Evolutionary conservation across 306 rosid species (phyloP).

Genomic region (Herpetospermum pedunculosum): DNA sequence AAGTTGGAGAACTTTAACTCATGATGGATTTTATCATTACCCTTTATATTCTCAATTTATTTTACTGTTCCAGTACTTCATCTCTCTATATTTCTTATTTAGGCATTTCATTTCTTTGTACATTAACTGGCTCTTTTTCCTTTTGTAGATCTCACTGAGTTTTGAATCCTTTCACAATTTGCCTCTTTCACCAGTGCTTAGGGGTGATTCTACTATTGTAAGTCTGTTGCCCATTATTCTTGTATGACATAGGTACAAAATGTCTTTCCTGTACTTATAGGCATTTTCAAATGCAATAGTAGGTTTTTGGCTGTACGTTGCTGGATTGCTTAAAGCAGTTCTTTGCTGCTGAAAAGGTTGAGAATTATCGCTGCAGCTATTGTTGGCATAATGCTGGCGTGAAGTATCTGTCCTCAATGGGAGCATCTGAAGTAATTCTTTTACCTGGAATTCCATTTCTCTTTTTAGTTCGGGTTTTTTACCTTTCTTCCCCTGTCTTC

Average conservation of each 20-base stretch:
- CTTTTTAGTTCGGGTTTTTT: neutral
- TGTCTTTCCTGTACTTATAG: neutral
- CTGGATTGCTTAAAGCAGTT: conserved; percentile 77
- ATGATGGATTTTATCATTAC: neutral
- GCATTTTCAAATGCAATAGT: conserved; percentile 13
- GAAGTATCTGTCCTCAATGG: conserved; percentile 49
- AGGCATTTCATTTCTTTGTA: neutral
- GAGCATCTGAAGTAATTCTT: conserved; percentile 48
- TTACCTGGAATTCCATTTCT: neutral
- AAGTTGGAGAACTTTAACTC: neutral
- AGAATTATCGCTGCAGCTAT: conserved; percentile 62
- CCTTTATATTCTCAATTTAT: neutral
- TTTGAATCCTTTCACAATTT: conserved; percentile 81
- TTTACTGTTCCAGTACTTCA: neutral
- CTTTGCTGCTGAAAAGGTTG: conserved; percentile 63
- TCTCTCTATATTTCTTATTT: neutral
- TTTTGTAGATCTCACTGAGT: conserved; percentile 71
- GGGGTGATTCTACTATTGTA: conserved; percentile 34
- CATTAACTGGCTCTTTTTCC: conserved; percentile 10
- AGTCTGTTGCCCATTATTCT: conserved; percentile 20
- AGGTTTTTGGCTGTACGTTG: conserved; percentile 53
- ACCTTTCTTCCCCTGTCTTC: neutral
- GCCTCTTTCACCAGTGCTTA: conserved; percentile 56
- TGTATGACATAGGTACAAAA: neutral
- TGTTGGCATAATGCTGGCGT: conserved; percentile 85